Conservation (phyloP, 148 eudicot species). For the Simmondsia chinensis region DNA sequence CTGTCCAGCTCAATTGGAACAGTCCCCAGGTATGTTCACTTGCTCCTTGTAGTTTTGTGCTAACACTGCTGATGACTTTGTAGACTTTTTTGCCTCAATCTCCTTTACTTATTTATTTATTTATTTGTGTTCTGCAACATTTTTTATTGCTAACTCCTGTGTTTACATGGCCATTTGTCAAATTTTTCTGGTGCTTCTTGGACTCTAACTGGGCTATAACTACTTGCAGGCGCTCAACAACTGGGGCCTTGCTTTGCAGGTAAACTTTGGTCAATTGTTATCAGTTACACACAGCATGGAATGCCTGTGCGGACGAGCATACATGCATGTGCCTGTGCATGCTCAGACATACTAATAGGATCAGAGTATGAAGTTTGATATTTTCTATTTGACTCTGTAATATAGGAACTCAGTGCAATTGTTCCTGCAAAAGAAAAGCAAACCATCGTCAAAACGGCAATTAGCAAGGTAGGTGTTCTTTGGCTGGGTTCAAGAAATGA, state of each 20-base stretch:
- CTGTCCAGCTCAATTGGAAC: slow-evolving; percentile 91
- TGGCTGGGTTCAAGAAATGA: background rate
- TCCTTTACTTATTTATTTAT: background rate
- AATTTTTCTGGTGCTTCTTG: background rate
- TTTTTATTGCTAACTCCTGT: slow-evolving; percentile 1
- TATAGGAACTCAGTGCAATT: slow-evolving; percentile 90
- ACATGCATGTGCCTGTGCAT: no score
- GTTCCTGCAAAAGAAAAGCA: slow-evolving; percentile 94
- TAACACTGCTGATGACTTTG: background rate
- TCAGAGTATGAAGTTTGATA: background rate
- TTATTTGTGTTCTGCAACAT: no score
- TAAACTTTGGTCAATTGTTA: no score
- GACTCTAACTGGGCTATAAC: slow-evolving; percentile 6
- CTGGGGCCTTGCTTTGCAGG: slow-evolving; percentile 99
- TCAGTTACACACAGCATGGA: no score
- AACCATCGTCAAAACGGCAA: slow-evolving; percentile 67
- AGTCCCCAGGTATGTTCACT: slow-evolving; percentile 70
- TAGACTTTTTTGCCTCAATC: background rate
- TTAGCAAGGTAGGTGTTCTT: slow-evolving; percentile 54
- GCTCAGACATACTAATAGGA: background rate
- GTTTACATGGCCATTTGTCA: background rate
- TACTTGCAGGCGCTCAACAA: slow-evolving; percentile 86
- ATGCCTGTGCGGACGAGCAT: no score
- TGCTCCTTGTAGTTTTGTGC: background rate
- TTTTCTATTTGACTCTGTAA: slow-evolving; percentile 1